Evolutionary conservation across 805 yeast genomes (phyloP).

Genomic region (Saccharomyces eubayanus): DNA sequence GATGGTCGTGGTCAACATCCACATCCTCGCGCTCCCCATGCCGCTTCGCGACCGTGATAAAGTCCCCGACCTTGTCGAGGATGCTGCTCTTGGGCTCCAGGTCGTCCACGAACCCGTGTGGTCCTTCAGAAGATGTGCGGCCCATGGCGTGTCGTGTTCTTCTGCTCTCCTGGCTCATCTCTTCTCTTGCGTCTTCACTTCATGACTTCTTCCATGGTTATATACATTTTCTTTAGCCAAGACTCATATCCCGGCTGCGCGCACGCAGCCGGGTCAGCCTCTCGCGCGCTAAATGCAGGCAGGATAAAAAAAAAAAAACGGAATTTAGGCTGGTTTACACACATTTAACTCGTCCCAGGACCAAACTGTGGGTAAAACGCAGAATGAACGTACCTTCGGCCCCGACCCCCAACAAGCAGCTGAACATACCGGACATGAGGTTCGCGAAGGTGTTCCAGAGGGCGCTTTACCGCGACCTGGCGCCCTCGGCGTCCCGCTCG

Average conservation of each 20-base stretch:
- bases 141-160: neutral
- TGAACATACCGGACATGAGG: slow-evolving; percentile 53
- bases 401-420: neutral
- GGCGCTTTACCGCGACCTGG: slow-evolving; percentile 25
- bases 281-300: neutral
- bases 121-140: neutral
- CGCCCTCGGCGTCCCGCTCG: neutral
- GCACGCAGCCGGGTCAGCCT: neutral
- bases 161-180: slow-evolving; percentile 2
- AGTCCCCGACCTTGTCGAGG: neutral
- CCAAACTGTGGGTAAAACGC: neutral
- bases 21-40: slow-evolving; percentile 16
- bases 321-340: neutral
- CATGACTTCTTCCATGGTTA: neutral
- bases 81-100: slow-evolving; percentile 2
- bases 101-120: slow-evolving; percentile 1
- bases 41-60: slow-evolving; percentile 19
- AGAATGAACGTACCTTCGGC: neutral
- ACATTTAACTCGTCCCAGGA: neutral
- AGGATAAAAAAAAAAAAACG: neutral
- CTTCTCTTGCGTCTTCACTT: slow-evolving; percentile 1
- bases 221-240: neutral
- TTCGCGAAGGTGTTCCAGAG: slow-evolving; percentile 54
- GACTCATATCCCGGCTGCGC: neutral
- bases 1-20: slow-evolving; percentile 13